phyloP scores from a whole-genome alignment of 768 basidiomycete species.

The Peribolospora kevripleyi region DNA sequence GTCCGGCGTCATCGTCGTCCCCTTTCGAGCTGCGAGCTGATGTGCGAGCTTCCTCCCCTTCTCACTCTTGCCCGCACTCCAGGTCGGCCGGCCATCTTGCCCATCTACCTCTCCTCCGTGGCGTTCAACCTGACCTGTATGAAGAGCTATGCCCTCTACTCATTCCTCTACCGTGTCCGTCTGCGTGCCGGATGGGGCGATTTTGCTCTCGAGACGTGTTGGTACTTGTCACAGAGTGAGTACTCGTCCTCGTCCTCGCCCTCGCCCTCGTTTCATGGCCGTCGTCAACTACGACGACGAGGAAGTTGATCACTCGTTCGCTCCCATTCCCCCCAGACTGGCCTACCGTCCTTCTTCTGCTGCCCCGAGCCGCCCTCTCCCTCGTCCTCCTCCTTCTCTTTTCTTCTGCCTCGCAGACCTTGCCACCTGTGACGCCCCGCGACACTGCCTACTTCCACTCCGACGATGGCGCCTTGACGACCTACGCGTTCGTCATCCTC shows the following conservation, averaged over 20 bases:
- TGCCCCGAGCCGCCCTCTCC: constrained; percentile 7
- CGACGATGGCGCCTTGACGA: constrained; percentile 1
- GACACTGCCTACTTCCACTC: constrained; percentile 4
- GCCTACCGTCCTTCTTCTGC: constrained; percentile 8
- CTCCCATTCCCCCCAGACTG: constrained; percentile 2
- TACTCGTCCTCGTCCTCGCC: not conserved
- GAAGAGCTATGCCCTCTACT: not conserved
- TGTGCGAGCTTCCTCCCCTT: constrained; percentile 2
- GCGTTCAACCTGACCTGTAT: no score
- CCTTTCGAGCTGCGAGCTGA: not conserved
- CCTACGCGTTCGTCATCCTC: constrained; percentile 5
- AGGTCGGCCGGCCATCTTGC: no score
- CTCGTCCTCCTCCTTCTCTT: constrained; percentile 7
- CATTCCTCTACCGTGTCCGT: not conserved
- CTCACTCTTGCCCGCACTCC: not conserved
- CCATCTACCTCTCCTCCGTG: no score
- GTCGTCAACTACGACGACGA: no score
- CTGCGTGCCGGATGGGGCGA: constrained; percentile 1
- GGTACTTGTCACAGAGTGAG: constrained; percentile 7
- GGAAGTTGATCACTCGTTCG: not conserved
- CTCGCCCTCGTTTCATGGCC: no score
- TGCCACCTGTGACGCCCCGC: not conserved
- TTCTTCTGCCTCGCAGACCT: constrained; percentile 1
- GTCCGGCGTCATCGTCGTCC: not conserved
- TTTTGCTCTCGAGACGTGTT: constrained; percentile 1